Conservation (phyloP, 2,329 filamentous ascomycete species). For the Hirsutella thompsonii region DNA sequence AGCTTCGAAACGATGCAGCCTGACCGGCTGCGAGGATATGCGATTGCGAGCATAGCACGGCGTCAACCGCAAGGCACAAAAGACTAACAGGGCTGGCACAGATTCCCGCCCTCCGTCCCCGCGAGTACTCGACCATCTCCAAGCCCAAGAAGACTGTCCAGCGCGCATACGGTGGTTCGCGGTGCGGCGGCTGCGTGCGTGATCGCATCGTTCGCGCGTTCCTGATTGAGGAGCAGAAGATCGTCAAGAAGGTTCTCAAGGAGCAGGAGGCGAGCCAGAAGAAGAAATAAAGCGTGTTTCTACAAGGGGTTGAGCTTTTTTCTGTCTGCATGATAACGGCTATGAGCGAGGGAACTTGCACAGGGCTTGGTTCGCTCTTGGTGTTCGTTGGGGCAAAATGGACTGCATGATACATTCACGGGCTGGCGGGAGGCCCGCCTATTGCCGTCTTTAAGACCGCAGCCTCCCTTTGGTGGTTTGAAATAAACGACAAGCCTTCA, state of each 20-base stretch:
- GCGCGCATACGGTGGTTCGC: constrained; percentile 94
- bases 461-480: constrained; percentile 30
- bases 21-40: neutral
- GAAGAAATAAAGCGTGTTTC: constrained; percentile 49
- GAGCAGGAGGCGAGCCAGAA: constrained; percentile 71
- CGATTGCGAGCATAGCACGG: neutral
- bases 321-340: constrained; percentile 15
- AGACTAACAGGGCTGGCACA: constrained; percentile 22
- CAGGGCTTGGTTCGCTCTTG: constrained; percentile 33
- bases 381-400: constrained; percentile 39
- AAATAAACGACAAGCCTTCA: constrained; percentile 27
- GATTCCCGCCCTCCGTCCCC: constrained; percentile 93
- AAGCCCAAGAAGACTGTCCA: constrained; percentile 99
- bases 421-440: constrained; percentile 24
- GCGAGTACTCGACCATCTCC: constrained; percentile 94
- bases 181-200: constrained; percentile 97
- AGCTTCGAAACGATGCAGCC: neutral
- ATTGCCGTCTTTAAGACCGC: constrained; percentile 31
- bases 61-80: neutral
- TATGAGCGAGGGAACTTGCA: constrained; percentile 18
- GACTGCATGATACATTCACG: constrained; percentile 33
- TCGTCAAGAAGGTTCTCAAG: constrained; percentile 99
- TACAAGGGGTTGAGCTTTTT: constrained; percentile 17
- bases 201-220: constrained; percentile 97
- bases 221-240: constrained; percentile 99